Evolutionary conservation across 202 grass and related monocot species (phyloP).

Genomic region (Saccharum hybrid): DNA sequence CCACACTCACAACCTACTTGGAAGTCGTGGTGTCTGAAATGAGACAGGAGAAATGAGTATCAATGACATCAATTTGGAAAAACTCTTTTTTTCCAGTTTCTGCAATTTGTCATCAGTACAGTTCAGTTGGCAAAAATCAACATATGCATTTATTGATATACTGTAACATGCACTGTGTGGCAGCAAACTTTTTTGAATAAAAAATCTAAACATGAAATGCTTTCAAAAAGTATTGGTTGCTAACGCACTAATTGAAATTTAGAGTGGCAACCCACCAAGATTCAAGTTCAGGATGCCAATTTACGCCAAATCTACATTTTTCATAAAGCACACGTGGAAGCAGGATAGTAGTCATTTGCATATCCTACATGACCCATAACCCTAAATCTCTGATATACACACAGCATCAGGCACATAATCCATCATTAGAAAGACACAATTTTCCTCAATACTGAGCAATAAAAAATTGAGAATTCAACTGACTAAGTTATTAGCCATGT

Average conservation of each 20-base stretch:
- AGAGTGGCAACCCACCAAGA: neutral
- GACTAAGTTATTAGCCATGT: slow-evolving; percentile 2
- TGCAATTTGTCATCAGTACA: neutral
- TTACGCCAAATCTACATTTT: neutral
- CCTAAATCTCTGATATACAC: neutral
- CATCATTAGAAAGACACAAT: neutral
- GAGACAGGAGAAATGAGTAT: neutral
- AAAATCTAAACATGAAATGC: neutral
- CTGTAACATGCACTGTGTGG: neutral
- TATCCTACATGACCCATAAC: neutral
- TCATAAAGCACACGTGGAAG: neutral
- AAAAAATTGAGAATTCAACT: neutral
- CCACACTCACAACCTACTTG: neutral
- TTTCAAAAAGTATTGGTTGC: neutral
- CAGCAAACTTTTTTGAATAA: neutral
- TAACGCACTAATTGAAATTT: neutral
- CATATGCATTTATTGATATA: neutral
- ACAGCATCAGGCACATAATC: neutral
- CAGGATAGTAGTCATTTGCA: neutral
- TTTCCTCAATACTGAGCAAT: neutral
- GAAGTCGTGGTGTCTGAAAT: neutral
- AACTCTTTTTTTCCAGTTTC: neutral
- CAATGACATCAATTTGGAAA: neutral
- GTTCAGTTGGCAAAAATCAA: slow-evolving; percentile 8
- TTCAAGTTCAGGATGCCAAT: neutral